These are phyloP conservation scores for Globisporangium cylindrosporum DNA, from an alignment of 352 stramenopile genomes.

Conservation along the genomic window DNA sequence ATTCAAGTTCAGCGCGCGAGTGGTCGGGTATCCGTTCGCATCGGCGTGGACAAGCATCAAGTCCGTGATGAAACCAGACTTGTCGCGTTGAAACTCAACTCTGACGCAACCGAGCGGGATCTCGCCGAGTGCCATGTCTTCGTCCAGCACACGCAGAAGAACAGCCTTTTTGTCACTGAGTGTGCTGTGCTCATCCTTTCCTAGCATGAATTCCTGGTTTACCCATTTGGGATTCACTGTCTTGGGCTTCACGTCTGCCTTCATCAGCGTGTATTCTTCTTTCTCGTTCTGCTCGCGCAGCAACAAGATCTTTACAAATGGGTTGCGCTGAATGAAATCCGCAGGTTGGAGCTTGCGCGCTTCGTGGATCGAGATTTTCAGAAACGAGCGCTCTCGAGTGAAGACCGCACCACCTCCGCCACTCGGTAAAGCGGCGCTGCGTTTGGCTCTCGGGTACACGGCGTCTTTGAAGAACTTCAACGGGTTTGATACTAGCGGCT, in stretches of 20 bases:
- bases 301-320: slow-evolving; percentile 60
- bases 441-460: slow-evolving; percentile 4
- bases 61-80: slow-evolving; percentile 42
- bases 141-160: slow-evolving; percentile 59
- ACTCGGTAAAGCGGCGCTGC: slow-evolving; percentile 11
- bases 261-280: slow-evolving; percentile 54
- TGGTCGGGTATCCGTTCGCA: slow-evolving; percentile 25
- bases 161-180: slow-evolving; percentile 61
- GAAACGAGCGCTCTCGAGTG: slow-evolving; percentile 41
- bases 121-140: slow-evolving; percentile 42
- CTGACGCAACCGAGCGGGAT: slow-evolving; percentile 45
- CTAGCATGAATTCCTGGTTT: slow-evolving; percentile 68
- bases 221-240: slow-evolving; percentile 68
- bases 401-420: slow-evolving; percentile 13
- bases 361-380: slow-evolving; percentile 61
- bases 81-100: slow-evolving; percentile 57
- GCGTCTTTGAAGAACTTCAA: slow-evolving; percentile 18
- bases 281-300: slow-evolving; percentile 40
- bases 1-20: slow-evolving; percentile 37
- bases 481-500: slow-evolving; percentile 5
- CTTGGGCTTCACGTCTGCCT: slow-evolving; percentile 63
- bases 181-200: slow-evolving; percentile 43
- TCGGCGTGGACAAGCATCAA: slow-evolving; percentile 47
- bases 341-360: slow-evolving; percentile 47
- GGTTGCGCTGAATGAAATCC: slow-evolving; percentile 27